Evolutionary conservation across 257 asterid genomes (phyloP).

Genomic region (Solanum clarkiae): DNA sequence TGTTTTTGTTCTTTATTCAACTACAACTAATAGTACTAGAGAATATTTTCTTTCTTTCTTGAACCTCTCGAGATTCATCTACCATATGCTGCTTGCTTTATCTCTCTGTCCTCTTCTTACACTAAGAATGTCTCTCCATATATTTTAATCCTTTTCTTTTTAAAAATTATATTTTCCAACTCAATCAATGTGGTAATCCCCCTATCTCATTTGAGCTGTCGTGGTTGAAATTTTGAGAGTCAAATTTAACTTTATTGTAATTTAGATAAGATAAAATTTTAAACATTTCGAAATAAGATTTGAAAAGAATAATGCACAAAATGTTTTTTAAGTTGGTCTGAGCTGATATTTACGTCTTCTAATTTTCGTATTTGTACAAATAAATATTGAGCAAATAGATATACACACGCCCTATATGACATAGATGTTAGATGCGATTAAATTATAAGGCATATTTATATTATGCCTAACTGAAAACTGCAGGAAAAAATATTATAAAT

Average conservation of each 20-base stretch:
- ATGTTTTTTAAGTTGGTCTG: no score
- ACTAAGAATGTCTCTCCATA: conserved; percentile 17
- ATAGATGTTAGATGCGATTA: no score
- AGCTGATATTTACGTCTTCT: no score
- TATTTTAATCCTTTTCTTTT: not conserved
- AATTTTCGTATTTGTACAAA: no score
- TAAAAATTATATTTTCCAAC: not conserved
- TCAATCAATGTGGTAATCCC: not conserved
- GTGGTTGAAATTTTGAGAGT: not conserved
- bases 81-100: conserved; percentile 32
- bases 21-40: not conserved
- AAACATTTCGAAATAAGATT: no score
- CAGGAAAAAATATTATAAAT: no score
- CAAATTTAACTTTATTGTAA: not conserved
- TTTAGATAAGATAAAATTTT: not conserved
- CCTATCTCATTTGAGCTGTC: not conserved
- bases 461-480: no score
- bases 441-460: no score
- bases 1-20: not conserved
- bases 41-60: conserved; percentile 25
- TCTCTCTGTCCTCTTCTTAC: conserved; percentile 34
- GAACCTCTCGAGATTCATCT: conserved; percentile 49
- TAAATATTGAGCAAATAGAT: no score
- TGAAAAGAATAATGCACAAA: no score
- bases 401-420: no score